Conservation (phyloP, 352 stramenopile species). For the Hyaloperonospora brassicae region DNA sequence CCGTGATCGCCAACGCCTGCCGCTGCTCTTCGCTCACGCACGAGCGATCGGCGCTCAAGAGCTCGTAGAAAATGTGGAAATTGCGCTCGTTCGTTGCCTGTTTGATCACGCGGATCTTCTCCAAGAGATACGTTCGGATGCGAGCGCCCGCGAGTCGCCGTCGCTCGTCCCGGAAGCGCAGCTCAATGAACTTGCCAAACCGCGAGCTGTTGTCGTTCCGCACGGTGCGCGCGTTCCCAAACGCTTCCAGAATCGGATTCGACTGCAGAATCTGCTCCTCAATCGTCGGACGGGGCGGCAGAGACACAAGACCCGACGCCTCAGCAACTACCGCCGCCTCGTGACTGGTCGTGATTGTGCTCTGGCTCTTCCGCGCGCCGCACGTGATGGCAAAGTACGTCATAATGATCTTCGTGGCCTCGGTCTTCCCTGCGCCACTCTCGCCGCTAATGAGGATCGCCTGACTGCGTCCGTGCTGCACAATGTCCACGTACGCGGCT, state of each 20-base stretch:
- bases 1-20: slow-evolving; percentile 32
- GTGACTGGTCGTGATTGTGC: neutral
- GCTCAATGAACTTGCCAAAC: slow-evolving; percentile 89
- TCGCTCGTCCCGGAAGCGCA: slow-evolving; percentile 54
- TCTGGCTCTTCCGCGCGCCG: slow-evolving; percentile 21
- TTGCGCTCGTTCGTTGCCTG: slow-evolving; percentile 71
- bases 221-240: slow-evolving; percentile 82
- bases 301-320: slow-evolving; percentile 7
- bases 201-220: slow-evolving; percentile 87
- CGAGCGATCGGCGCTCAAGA: slow-evolving; percentile 36
- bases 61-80: slow-evolving; percentile 87
- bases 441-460: slow-evolving; percentile 84
- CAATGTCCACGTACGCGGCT: slow-evolving; percentile 63
- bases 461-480: slow-evolving; percentile 58
- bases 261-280: slow-evolving; percentile 85
- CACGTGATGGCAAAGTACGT: slow-evolving; percentile 79
- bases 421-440: slow-evolving; percentile 81
- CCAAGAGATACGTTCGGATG: slow-evolving; percentile 90
- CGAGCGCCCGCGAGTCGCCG: slow-evolving; percentile 49
- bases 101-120: slow-evolving; percentile 89
- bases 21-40: slow-evolving; percentile 25
- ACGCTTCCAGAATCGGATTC: slow-evolving; percentile 87
- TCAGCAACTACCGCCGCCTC: too few relatives aligned
- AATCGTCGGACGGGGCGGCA: slow-evolving; percentile 32
- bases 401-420: slow-evolving; percentile 89